These are phyloP conservation scores for Dactylellina drechsleri DNA, from an alignment of 2,329 filamentous ascomycete genomes.

Conservation along the genomic window DNA sequence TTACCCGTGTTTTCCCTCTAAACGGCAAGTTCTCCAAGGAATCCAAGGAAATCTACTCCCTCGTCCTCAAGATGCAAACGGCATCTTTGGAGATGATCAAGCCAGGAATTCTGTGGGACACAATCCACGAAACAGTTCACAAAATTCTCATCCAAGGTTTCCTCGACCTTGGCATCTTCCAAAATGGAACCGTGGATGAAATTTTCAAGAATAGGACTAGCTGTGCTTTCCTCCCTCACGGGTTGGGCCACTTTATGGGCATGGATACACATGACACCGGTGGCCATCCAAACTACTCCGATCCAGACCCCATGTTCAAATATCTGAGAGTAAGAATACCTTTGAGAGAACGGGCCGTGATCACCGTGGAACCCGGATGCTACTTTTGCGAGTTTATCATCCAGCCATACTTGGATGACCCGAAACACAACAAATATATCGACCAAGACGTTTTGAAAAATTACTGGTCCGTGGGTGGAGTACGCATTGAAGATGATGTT, in stretches of 20 bases:
- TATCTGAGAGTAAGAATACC: constrained; percentile 83
- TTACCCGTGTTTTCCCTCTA: constrained; percentile 89
- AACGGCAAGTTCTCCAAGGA: constrained; percentile 75
- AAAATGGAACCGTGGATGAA: constrained; percentile 72
- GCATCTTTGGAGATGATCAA: constrained; percentile 78
- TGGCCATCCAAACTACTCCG: constrained; percentile 79
- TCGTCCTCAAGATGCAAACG: constrained; percentile 87
- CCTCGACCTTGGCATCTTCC: constrained; percentile 77
- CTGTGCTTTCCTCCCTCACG: constrained; percentile 90
- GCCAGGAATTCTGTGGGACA: constrained; percentile 80
- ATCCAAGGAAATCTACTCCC: constrained; percentile 78
- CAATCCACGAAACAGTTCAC: constrained; percentile 82
- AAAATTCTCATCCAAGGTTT: constrained; percentile 83
- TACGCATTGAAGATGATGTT: constrained; percentile 64
- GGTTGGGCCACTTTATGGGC: constrained; percentile 77
- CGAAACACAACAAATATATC: constrained; percentile 79
- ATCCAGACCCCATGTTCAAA: constrained; percentile 83
- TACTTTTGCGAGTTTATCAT: constrained; percentile 95
- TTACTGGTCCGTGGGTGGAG: constrained; percentile 85
- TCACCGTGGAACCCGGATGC: constrained; percentile 93
- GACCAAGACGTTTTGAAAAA: constrained; percentile 75
- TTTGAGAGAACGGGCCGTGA: constrained; percentile 80
- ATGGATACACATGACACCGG: constrained; percentile 90
- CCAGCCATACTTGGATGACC: constrained; percentile 78
- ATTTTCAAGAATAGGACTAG: constrained; percentile 83